Evolutionary conservation across 352 stramenopile genomes (phyloP), one percentile per base, ranked within the genome.

Genomic region (Pythium utonaiense): DNA sequence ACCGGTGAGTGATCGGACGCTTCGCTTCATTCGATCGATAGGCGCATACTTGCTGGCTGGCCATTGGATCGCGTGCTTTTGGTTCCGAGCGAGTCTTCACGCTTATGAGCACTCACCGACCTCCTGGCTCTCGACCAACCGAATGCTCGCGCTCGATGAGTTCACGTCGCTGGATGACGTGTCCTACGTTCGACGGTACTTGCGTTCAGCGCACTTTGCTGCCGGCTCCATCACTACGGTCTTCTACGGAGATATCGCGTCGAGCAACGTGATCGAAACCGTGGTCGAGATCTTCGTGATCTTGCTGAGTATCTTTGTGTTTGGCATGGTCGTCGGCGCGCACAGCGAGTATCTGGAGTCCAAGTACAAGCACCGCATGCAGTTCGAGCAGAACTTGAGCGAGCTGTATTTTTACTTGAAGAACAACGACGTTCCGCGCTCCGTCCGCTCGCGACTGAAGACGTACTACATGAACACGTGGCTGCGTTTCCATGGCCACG

Each of bases 51-150:
- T 89, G 48, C 48, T 93, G 13, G 68, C 72, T 0, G 74, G 70
- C 2, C 83, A 93, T 58, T 91, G 78, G 80, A 88, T 91, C 34
- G 80, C 62, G 3, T 93, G 83, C 21, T 38, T 85, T 1, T 91
- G 80, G 80, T 91, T 75, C 38, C 71, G 66, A 14, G 57, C 74
- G 21, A 77, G 78, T 9, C 27, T 88, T 21, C 58, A 81, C 22
- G 75, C 76, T 4, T 74, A 79, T 40, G 34, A 74, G 8, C 53
- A 77, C 14, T 83, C 83, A 45, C 72, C 76, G 16, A 71, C 64
- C 10, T 88, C 78, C 16, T 90, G 80, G 80, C 61, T 90, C 21
- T 74, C 71, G 6, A 79, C 74, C 1, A 56, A 70, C 30, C 69
- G 75, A 8, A 90, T 88, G 80, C 63, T 90, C 22, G 40, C 75